Percentiles rank a stretch among this genome's conserved stretches.
These are phyloP conservation scores for Dissoconium aciculare DNA, from an alignment of 2,329 filamentous ascomycete species.

Conservation along the genomic window DNA sequence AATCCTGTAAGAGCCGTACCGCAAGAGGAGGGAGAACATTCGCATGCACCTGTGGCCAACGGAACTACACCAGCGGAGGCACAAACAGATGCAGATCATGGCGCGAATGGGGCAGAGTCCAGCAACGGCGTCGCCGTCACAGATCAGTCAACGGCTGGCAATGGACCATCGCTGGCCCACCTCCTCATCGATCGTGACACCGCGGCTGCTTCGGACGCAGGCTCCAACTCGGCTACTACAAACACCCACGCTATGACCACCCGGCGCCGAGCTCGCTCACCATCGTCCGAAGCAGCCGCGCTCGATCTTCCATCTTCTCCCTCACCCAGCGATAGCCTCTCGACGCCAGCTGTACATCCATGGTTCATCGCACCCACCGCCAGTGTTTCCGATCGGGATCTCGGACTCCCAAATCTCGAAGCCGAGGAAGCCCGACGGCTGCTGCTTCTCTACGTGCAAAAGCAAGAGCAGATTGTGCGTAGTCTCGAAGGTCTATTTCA, in stretches of 20 bases:
- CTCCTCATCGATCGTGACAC: slow-evolving; percentile 4
- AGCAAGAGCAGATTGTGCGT: slow-evolving; percentile 70
- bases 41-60: too few species aligned
- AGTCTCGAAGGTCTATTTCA: slow-evolving; percentile 52
- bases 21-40: neutral
- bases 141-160: neutral
- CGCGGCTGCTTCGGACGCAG: slow-evolving; percentile 22
- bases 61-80: neutral
- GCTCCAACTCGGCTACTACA: slow-evolving; percentile 28
- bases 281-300: slow-evolving; percentile 20
- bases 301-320: slow-evolving; percentile 21
- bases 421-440: slow-evolving; percentile 64
- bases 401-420: slow-evolving; percentile 56
- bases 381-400: slow-evolving; percentile 51
- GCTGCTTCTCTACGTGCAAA: slow-evolving; percentile 64
- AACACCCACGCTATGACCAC: slow-evolving; percentile 41
- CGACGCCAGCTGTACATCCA: slow-evolving; percentile 49
- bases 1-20: slow-evolving; percentile 2
- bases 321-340: slow-evolving; percentile 30
- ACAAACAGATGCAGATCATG: neutral
- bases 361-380: slow-evolving; percentile 53
- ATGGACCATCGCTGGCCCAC: neutral
- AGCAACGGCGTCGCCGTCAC: neutral
- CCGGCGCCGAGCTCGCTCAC: slow-evolving; percentile 35
- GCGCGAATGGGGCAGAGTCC: slow-evolving; percentile 2